Evolutionary conservation across 352 stramenopile species (phyloP).

Genomic region (Globisporangium paroecandrum): DNA sequence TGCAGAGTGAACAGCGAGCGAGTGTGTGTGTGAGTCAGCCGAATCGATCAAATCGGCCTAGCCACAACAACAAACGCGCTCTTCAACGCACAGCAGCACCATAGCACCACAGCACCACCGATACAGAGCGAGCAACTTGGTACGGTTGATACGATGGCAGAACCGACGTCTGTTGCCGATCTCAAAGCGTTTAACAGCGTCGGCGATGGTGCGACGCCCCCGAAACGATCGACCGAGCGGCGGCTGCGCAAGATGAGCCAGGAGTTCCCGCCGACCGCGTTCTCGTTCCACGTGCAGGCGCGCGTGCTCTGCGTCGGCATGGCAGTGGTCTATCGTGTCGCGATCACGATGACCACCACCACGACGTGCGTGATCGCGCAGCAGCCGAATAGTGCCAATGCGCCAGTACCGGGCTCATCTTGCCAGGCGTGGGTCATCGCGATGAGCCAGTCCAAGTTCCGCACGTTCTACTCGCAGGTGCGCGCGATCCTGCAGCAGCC

Average conservation of each 20-base stretch:
- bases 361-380: slow-evolving; percentile 18
- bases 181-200: not conserved
- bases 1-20: not conserved
- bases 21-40: not conserved
- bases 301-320: slow-evolving; percentile 52
- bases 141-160: not conserved
- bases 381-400: slow-evolving; percentile 16
- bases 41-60: not conserved
- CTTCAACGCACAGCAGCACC: not conserved
- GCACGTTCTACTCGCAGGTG: slow-evolving; percentile 42
- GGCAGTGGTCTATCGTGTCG: slow-evolving; percentile 57
- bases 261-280: slow-evolving; percentile 46
- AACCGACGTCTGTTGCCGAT: not conserved
- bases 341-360: slow-evolving; percentile 24
- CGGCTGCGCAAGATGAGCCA: slow-evolving; percentile 62
- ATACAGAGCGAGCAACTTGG: not conserved
- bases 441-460: slow-evolving; percentile 60
- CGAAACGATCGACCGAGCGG: slow-evolving; percentile 27
- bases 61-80: not conserved
- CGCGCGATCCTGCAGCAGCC: slow-evolving; percentile 38
- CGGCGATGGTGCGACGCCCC: not conserved
- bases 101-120: not conserved
- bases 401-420: slow-evolving; percentile 18
- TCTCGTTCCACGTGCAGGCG: slow-evolving; percentile 42
- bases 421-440: slow-evolving; percentile 54